A percentile compares a stretch with the other conserved stretches of the same genome.
These are phyloP conservation scores for Podospora fimiseda DNA, from an alignment of 495 filamentous ascomycete genomes.

Conservation along the genomic window DNA sequence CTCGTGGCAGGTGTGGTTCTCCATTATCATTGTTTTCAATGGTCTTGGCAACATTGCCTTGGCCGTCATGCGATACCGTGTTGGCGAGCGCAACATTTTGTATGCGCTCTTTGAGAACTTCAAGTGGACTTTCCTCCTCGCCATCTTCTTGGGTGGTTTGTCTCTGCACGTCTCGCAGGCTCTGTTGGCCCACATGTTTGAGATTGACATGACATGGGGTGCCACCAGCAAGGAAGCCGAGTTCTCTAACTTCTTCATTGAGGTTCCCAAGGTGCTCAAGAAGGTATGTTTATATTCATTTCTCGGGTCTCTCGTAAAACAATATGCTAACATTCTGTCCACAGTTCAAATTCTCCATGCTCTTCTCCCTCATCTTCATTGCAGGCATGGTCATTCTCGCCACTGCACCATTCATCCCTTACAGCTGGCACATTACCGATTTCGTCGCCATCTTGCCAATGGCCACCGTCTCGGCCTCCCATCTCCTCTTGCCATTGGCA, in stretches of 20 bases:
- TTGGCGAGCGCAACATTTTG: constrained; percentile 50
- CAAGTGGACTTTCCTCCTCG: constrained; percentile 64
- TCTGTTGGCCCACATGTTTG: constrained; percentile 63
- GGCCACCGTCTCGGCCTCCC: constrained; percentile 62
- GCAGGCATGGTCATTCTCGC: constrained; percentile 62
- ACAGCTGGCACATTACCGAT: constrained; percentile 63
- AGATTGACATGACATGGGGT: constrained; percentile 68
- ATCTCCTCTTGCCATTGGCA: constrained; percentile 64
- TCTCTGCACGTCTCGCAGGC: constrained; percentile 64
- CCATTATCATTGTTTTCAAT: constrained; percentile 66
- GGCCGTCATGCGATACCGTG: constrained; percentile 62
- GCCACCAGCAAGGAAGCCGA: constrained; percentile 66
- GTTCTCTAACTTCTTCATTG: constrained; percentile 73
- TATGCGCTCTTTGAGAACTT: constrained; percentile 60
- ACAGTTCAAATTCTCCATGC: constrained; percentile 68
- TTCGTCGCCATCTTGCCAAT: constrained; percentile 79
- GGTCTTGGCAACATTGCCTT: constrained; percentile 59
- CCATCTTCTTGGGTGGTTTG: constrained; percentile 64
- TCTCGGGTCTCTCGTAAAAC: neutral
- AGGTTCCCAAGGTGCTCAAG: constrained; percentile 68
- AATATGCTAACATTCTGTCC: neutral
- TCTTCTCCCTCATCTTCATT: constrained; percentile 56
- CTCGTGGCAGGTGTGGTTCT: constrained; percentile 72
- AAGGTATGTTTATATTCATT: constrained; percentile 29
- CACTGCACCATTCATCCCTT: constrained; percentile 55